Percentiles rank a stretch among this genome's conserved stretches.
These are phyloP conservation scores for Boletus coccyginus DNA, from an alignment of 768 basidiomycete species.

Conservation along the genomic window DNA sequence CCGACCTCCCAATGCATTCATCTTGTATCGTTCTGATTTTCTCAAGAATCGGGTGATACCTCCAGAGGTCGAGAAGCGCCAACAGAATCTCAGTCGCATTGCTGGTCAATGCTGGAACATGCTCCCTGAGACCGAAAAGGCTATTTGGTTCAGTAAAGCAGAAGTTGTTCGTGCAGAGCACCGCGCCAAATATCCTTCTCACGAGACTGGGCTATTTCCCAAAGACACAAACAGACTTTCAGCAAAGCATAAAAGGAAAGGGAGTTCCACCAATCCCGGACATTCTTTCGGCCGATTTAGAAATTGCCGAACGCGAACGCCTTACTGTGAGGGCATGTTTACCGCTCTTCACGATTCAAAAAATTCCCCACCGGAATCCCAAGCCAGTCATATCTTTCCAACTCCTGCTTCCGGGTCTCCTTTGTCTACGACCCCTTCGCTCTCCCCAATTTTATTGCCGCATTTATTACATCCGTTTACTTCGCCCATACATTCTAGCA, in stretches of 20 bases:
- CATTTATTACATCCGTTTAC: slow-evolving; percentile 16
- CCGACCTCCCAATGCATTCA: slow-evolving; percentile 56
- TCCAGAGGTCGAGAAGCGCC: slow-evolving; percentile 44
- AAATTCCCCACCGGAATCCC: slow-evolving; percentile 1
- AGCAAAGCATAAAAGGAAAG: slow-evolving; percentile 32
- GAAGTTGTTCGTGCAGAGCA: slow-evolving; percentile 27
- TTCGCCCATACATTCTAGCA: slow-evolving; percentile 1
- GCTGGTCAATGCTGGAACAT: slow-evolving; percentile 53
- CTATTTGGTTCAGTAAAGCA: slow-evolving; percentile 35
- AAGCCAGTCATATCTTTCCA: neutral
- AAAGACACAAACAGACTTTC: slow-evolving; percentile 14
- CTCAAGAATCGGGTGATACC: slow-evolving; percentile 43
- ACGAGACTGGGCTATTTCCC: slow-evolving; percentile 29
- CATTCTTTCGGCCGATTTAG: slow-evolving; percentile 35
- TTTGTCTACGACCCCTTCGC: slow-evolving; percentile 4
- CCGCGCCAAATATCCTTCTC: slow-evolving; percentile 25
- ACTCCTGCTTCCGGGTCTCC: neutral
- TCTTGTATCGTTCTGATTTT: slow-evolving; percentile 53
- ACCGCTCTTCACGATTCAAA: slow-evolving; percentile 4
- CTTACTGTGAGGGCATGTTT: slow-evolving; percentile 16
- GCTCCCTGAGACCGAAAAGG: slow-evolving; percentile 35
- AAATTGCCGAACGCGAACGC: slow-evolving; percentile 25
- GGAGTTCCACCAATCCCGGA: slow-evolving; percentile 31
- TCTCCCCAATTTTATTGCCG: slow-evolving; percentile 15
- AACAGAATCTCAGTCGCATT: slow-evolving; percentile 53